A percentile compares a stretch with the other conserved stretches of the same genome.
phyloP scores from a whole-genome alignment of 805 yeast genomes.

The Starmerella floricola region DNA sequence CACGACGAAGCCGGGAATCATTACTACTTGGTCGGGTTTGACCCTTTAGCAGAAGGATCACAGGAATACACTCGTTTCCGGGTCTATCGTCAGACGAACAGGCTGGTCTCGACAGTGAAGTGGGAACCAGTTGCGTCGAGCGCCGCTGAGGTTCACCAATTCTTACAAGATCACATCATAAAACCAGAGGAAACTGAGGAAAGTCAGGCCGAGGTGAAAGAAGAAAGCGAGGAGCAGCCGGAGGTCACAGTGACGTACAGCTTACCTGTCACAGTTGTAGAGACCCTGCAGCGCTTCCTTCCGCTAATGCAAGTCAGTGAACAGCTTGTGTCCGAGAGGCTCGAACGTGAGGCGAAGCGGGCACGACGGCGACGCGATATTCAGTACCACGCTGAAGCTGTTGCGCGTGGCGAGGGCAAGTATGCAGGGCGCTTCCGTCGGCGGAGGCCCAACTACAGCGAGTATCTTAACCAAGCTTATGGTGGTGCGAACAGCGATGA shows the following conservation, averaged over 20 bases:
- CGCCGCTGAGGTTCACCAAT: conserved; percentile 21
- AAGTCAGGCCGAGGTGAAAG: too few relatives aligned
- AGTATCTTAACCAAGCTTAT: conserved; percentile 8
- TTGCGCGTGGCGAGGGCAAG: conserved; percentile 25
- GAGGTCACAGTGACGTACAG: conserved; percentile 6
- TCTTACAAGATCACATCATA: conserved; percentile 14
- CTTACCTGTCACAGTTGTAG: conserved; percentile 19
- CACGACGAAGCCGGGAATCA: conserved; percentile 19
- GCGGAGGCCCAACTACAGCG: conserved; percentile 14
- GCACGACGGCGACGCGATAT: conserved; percentile 17
- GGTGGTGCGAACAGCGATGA: conserved; percentile 10
- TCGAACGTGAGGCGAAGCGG: conserved; percentile 17
- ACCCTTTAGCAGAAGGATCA: conserved; percentile 15
- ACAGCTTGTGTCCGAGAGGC: conserved; percentile 15
- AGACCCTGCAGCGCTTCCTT: conserved; percentile 17
- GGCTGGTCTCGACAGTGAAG: conserved; percentile 24
- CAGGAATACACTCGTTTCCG: conserved; percentile 28
- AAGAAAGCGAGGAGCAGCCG: too few relatives aligned
- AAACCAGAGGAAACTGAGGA: too few relatives aligned
- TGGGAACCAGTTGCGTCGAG: conserved; percentile 30
- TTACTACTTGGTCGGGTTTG: conserved; percentile 22
- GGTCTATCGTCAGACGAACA: conserved; percentile 27
- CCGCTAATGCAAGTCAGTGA: conserved; percentile 18
- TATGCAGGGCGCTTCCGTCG: conserved; percentile 16
- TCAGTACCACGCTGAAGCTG: conserved; percentile 18